phyloP scores from a whole-genome alignment of 2,329 filamentous ascomycete species.

The Massarina eburnea region DNA sequence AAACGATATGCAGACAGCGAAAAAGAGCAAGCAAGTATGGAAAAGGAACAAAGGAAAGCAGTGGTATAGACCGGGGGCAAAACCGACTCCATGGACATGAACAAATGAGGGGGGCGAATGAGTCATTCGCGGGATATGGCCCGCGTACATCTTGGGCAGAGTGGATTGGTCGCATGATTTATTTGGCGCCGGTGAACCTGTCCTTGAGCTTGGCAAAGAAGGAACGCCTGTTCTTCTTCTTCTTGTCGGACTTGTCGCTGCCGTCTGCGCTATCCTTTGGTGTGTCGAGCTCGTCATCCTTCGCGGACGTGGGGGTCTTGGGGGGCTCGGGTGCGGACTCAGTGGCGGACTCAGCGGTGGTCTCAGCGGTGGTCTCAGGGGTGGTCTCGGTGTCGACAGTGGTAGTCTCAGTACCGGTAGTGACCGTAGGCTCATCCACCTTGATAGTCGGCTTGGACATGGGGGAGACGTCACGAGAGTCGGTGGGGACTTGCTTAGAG shows the following conservation, averaged over 20 bases:
- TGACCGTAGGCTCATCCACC: constrained; percentile 45
- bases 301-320: constrained; percentile 44
- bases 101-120: constrained; percentile 21
- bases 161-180: not conserved
- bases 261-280: too few species aligned
- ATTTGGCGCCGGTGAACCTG: constrained; percentile 43
- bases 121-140: constrained; percentile 11
- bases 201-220: constrained; percentile 54
- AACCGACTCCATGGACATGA: constrained; percentile 36
- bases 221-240: constrained; percentile 52
- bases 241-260: constrained; percentile 41
- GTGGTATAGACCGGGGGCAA: constrained; percentile 39
- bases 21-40: constrained; percentile 17
- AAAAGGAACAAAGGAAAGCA: constrained; percentile 23
- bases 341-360: constrained; percentile 35
- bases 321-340: constrained; percentile 32
- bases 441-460: constrained; percentile 43
- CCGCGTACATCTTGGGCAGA: not conserved
- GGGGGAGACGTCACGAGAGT: constrained; percentile 46
- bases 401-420: constrained; percentile 43
- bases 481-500: constrained; percentile 23
- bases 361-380: constrained; percentile 22
- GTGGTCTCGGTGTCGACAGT: constrained; percentile 27
- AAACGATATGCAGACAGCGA: constrained; percentile 20
- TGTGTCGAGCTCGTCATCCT: too few species aligned